phyloP scores from a whole-genome alignment of 768 basidiomycete genomes.

The Tricholoma saponaceum region DNA sequence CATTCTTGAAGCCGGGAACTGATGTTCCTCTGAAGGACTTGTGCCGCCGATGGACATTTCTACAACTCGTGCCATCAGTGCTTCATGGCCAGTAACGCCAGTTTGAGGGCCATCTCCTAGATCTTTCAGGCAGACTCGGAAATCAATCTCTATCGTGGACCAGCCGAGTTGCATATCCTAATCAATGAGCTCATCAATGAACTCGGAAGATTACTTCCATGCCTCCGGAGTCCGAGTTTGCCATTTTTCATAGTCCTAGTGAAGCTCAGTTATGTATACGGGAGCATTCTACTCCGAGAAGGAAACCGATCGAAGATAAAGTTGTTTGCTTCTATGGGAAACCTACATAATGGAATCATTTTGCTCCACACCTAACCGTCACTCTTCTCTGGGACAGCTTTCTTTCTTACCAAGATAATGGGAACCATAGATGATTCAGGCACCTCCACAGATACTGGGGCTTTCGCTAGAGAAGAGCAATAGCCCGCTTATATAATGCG shows the following conservation, averaged over 20 bases:
- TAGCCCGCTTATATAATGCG: not conserved
- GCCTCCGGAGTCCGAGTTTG: too few species aligned
- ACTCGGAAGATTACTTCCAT: not conserved
- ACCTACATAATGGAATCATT: not conserved
- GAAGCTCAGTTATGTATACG: not conserved
- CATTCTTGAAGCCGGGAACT: not conserved
- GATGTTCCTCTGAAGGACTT: not conserved
- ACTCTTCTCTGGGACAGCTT: not conserved
- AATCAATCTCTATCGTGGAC: not conserved
- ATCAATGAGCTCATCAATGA: not conserved
- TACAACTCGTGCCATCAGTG: not conserved
- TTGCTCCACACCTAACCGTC: not conserved
- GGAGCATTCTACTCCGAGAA: not conserved
- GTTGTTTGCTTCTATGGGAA: not conserved
- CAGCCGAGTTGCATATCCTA: not conserved
- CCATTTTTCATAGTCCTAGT: not conserved
- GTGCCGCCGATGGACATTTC: too few species aligned
- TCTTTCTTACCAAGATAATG: not conserved
- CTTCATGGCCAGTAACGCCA: not conserved
- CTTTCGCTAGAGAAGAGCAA: not conserved
- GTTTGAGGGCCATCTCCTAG: not conserved
- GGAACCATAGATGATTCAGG: not conserved
- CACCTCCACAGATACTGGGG: not conserved
- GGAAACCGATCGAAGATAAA: not conserved
- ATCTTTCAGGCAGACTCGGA: not conserved